phyloP scores from a whole-genome alignment of 2,329 filamentous ascomycete species.

The Neonectria coccinea region DNA sequence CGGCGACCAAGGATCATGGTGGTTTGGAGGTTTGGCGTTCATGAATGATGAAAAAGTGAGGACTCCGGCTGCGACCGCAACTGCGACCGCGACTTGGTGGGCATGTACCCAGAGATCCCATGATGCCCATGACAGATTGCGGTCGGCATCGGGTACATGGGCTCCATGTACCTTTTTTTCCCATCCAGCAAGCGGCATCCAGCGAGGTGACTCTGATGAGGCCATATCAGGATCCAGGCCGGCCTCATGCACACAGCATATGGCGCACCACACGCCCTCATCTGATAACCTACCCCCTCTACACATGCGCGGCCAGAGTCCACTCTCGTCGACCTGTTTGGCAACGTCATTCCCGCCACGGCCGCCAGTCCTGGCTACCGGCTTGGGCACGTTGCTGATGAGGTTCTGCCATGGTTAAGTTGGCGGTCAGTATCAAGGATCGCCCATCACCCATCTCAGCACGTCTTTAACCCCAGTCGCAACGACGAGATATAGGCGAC shows the following conservation, averaged over 20 bases:
- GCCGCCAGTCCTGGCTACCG: constrained; percentile 33
- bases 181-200: constrained; percentile 6
- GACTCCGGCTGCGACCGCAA: background rate
- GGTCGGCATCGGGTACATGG: constrained; percentile 20
- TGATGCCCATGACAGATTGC: constrained; percentile 4
- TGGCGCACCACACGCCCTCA: constrained; percentile 19
- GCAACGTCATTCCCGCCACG: constrained; percentile 9
- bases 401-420: constrained; percentile 15
- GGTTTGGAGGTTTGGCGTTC: constrained; percentile 7
- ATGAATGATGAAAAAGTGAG: constrained; percentile 14
- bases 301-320: constrained; percentile 13
- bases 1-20: constrained; percentile 32
- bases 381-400: constrained; percentile 31
- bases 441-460: background rate
- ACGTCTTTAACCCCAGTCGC: background rate
- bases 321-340: constrained; percentile 14
- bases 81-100: constrained; percentile 11
- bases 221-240: constrained; percentile 29
- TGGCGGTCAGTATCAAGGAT: background rate
- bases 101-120: constrained; percentile 16
- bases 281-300: constrained; percentile 2
- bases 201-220: constrained; percentile 13
- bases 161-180: constrained; percentile 19
- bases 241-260: constrained; percentile 4
- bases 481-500: too few species aligned